These are phyloP conservation scores for Schoenoplectus triqueter DNA, from an alignment of 202 grass and related monocot species.

Conservation along the genomic window DNA sequence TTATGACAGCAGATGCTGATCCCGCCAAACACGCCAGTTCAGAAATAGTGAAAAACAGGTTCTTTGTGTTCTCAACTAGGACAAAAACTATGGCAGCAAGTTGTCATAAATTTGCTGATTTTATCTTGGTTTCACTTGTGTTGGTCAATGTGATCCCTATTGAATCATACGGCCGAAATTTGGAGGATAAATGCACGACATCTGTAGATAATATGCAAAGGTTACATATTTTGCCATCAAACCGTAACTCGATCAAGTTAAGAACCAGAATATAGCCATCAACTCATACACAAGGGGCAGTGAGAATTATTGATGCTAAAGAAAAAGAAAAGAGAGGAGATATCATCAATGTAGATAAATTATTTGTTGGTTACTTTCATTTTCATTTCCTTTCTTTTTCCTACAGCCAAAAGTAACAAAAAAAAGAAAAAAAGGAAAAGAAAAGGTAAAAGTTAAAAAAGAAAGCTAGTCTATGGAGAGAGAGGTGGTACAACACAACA, in stretches of 20 bases:
- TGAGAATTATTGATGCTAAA: not conserved
- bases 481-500: constrained; percentile 32
- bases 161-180: not conserved
- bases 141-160: not conserved
- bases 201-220: not conserved
- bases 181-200: not conserved
- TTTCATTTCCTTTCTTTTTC: constrained; percentile 18
- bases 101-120: not conserved
- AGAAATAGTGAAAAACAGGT: constrained; percentile 10
- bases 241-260: not conserved
- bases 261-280: not conserved
- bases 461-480: constrained; percentile 40
- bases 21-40: not conserved
- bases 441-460: constrained; percentile 17
- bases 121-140: too few species aligned
- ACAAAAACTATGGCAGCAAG: not conserved
- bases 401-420: constrained; percentile 40
- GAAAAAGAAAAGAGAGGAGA: not conserved
- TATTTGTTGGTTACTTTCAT: constrained; percentile 42
- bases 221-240: not conserved
- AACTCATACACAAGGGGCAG: not conserved
- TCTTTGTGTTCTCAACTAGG: not conserved
- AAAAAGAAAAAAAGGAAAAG: constrained; percentile 13
- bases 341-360: constrained; percentile 11
- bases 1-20: too few species aligned